Conservation (phyloP, 1,284 basidiomycete species). For the Vanrija humicola region DNA sequence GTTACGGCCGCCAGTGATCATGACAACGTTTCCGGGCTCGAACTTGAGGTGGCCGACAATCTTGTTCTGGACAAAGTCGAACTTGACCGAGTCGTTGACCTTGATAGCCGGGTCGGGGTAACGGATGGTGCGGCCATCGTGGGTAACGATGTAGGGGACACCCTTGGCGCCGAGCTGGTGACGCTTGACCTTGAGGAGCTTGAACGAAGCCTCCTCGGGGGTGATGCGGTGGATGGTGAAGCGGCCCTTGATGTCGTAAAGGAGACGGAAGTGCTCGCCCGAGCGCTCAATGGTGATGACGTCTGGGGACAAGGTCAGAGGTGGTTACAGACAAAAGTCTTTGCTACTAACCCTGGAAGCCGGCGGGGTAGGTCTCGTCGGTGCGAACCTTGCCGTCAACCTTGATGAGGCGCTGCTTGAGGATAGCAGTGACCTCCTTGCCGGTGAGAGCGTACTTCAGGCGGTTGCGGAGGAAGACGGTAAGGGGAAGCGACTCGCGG, state of each 20-base stretch:
- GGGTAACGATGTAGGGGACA: slow-evolving; percentile 95
- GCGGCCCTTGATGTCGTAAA: slow-evolving; percentile 99
- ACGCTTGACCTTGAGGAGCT: slow-evolving; percentile 94
- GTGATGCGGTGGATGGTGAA: slow-evolving; percentile 99
- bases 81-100: slow-evolving; percentile 98
- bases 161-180: slow-evolving; percentile 89
- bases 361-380: slow-evolving; percentile 92
- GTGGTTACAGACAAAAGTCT: not conserved
- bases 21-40: slow-evolving; percentile 95
- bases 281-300: slow-evolving; percentile 98
- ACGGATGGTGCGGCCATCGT: slow-evolving; percentile 99
- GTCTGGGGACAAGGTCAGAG: slow-evolving; percentile 55
- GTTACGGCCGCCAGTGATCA: slow-evolving; percentile 98
- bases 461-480: slow-evolving; percentile 95
- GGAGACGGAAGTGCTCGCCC: slow-evolving; percentile 97
- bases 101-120: slow-evolving; percentile 96
- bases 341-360: slow-evolving; percentile 79
- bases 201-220: slow-evolving; percentile 94
- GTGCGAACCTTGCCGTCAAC: slow-evolving; percentile 99
- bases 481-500: slow-evolving; percentile 90
- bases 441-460: slow-evolving; percentile 98
- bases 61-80: slow-evolving; percentile 92
- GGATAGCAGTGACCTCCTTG: slow-evolving; percentile 91
- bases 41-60: slow-evolving; percentile 93
- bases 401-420: slow-evolving; percentile 96